These are phyloP conservation scores for Pseudocercospora macadamiae DNA, from an alignment of 2,329 filamentous ascomycete genomes.

Conservation along the genomic window DNA sequence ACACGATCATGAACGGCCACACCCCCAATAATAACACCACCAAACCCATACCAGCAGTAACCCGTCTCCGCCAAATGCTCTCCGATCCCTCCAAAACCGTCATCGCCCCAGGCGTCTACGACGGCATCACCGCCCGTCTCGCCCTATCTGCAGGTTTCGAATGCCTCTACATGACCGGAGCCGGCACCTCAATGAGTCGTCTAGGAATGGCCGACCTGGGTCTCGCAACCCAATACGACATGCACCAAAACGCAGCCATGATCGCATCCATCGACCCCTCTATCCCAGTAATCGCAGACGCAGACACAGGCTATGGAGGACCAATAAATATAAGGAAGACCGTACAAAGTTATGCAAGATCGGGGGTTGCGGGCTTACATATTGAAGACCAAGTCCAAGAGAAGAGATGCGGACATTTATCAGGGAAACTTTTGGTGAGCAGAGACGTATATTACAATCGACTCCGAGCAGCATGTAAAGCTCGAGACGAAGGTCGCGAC, in stretches of 20 bases:
- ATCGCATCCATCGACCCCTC: constrained; percentile 61
- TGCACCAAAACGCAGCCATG: constrained; percentile 66
- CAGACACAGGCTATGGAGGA: constrained; percentile 62
- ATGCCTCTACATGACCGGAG: constrained; percentile 69
- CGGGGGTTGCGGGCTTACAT: constrained; percentile 62
- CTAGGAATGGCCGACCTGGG: constrained; percentile 67
- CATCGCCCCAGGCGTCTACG: constrained; percentile 68
- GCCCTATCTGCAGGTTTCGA: constrained; percentile 66
- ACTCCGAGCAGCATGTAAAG: constrained; percentile 59
- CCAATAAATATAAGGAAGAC: constrained; percentile 36
- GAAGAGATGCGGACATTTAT: constrained; percentile 66
- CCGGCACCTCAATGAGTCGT: constrained; percentile 63
- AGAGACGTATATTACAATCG: constrained; percentile 56
- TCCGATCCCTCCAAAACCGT: constrained; percentile 43
- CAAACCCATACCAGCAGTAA: constrained; percentile 27
- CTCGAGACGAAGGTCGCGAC: constrained; percentile 51
- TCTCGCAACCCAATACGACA: constrained; percentile 64
- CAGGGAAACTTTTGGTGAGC: constrained; percentile 62
- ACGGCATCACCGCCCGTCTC: constrained; percentile 67
- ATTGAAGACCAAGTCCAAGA: constrained; percentile 66
- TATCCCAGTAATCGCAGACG: constrained; percentile 64
- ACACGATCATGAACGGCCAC: constrained; percentile 27
- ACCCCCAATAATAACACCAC: constrained; percentile 18
- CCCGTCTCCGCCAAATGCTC: constrained; percentile 35
- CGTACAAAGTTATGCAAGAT: constrained; percentile 38